Conservation (phyloP, 2,329 filamentous ascomycete species). For the Fusarium dlaminii region DNA sequence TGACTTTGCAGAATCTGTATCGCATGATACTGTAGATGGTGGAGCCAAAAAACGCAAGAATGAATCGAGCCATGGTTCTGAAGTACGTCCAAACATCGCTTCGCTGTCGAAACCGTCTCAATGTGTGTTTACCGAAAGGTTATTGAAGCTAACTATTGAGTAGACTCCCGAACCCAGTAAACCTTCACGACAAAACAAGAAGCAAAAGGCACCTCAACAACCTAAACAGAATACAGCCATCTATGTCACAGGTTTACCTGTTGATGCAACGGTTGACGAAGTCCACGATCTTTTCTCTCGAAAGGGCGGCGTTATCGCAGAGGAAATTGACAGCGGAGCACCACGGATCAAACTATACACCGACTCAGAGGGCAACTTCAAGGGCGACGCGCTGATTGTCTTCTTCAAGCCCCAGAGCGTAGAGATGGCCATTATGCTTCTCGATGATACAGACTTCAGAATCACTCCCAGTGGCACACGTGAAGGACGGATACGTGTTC, state of each 20-base stretch:
- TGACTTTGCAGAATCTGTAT: slow-evolving; percentile 41
- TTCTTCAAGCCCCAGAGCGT: slow-evolving; percentile 98
- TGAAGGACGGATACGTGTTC: slow-evolving; percentile 78
- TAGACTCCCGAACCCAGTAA: slow-evolving; percentile 48
- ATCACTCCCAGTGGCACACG: slow-evolving; percentile 62
- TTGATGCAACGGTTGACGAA: slow-evolving; percentile 81
- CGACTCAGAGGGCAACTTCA: slow-evolving; percentile 84
- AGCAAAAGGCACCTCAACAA: slow-evolving; percentile 58
- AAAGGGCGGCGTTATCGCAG: slow-evolving; percentile 90
- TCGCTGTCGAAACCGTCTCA: not conserved
- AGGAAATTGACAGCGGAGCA: slow-evolving; percentile 88
- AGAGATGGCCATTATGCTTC: slow-evolving; percentile 79
- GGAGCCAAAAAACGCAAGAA: slow-evolving; percentile 56
- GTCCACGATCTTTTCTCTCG: slow-evolving; percentile 83
- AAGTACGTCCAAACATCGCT: slow-evolving; percentile 52
- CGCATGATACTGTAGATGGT: slow-evolving; percentile 38
- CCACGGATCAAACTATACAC: slow-evolving; percentile 94
- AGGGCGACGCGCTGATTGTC: slow-evolving; percentile 91
- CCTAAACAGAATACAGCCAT: slow-evolving; percentile 84
- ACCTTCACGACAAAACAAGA: slow-evolving; percentile 54
- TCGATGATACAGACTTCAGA: slow-evolving; percentile 85
- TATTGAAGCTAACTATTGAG: slow-evolving; percentile 12
- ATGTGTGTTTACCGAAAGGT: not conserved
- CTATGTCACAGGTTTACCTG: slow-evolving; percentile 88
- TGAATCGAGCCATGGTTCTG: slow-evolving; percentile 49